Percentiles rank a stretch among this genome's conserved stretches.
Conservation (phyloP, 179 eudicot genomes). For the Kewa caespitosa region DNA sequence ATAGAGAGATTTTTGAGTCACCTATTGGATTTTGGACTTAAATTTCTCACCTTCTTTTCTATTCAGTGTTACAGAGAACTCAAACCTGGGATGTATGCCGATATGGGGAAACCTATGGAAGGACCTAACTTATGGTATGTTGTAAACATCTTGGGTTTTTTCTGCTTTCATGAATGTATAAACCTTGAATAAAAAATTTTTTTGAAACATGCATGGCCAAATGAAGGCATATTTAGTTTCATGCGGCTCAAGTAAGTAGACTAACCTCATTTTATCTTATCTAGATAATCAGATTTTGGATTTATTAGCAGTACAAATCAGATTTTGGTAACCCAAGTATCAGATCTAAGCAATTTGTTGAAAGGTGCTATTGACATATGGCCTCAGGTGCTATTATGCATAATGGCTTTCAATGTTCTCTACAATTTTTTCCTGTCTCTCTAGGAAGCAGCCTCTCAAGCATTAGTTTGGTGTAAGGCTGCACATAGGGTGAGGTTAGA, state of each 20-base stretch:
- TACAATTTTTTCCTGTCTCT: too few species aligned
- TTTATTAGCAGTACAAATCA: too few species aligned
- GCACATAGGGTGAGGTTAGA: too few species aligned
- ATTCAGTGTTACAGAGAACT: slow-evolving; percentile 77
- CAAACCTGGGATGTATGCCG: slow-evolving; percentile 58
- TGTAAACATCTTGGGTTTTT: background rate
- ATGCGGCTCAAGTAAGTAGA: background rate
- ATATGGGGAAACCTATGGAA: slow-evolving; percentile 68
- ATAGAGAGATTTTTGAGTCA: background rate
- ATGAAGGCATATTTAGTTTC: background rate
- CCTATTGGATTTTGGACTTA: background rate
- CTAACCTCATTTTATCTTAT: background rate
- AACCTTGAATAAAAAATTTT: background rate
- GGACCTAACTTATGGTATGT: slow-evolving; percentile 80
- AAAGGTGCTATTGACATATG: too few species aligned
- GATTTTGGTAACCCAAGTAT: background rate
- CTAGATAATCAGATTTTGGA: background rate
- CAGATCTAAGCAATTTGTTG: too few species aligned
- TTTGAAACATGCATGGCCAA: background rate
- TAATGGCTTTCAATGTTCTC: too few species aligned
- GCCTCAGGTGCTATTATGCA: too few species aligned
- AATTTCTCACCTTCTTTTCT: background rate
- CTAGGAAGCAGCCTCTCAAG: too few species aligned
- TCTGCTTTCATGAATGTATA: background rate
- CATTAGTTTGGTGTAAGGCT: too few species aligned